Percentiles rank a stretch among this genome's conserved stretches.
Conservation (phyloP, 306 rosid genomes). For the Pueraria montana region DNA sequence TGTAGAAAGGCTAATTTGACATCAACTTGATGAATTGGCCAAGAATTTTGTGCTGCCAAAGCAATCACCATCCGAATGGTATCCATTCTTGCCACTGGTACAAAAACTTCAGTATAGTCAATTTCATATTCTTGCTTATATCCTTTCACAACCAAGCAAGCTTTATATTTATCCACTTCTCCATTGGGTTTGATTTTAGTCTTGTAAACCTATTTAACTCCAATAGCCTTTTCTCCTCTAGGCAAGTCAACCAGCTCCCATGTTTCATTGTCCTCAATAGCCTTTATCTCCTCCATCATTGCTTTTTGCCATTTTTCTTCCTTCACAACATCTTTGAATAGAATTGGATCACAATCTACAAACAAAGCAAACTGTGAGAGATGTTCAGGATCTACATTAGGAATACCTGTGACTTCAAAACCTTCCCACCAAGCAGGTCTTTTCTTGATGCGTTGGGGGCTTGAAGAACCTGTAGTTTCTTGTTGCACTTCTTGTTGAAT, state of each 20-base stretch:
- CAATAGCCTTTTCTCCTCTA: no score
- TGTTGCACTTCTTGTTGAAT: not conserved
- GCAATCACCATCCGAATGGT: not conserved
- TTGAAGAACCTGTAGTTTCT: not conserved
- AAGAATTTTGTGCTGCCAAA: not conserved
- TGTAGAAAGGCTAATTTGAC: not conserved
- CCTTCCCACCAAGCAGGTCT: not conserved
- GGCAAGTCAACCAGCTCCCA: no score
- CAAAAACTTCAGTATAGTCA: not conserved
- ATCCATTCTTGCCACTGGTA: not conserved
- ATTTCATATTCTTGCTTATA: not conserved
- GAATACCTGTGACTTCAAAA: not conserved
- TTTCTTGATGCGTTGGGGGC: not conserved
- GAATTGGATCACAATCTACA: not conserved
- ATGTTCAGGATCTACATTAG: not conserved
- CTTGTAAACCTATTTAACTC: no score
- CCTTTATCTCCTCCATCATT: not conserved
- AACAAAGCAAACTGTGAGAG: not conserved
- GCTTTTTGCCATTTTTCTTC: not conserved
- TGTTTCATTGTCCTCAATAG: not conserved
- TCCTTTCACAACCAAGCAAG: no score
- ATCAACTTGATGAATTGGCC: not conserved
- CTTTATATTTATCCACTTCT: no score
- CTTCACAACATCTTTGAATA: not conserved
- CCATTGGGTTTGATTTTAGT: no score